Evolutionary conservation across 768 basidiomycete genomes (phyloP).

Genomic region (Mycena pura): DNA sequence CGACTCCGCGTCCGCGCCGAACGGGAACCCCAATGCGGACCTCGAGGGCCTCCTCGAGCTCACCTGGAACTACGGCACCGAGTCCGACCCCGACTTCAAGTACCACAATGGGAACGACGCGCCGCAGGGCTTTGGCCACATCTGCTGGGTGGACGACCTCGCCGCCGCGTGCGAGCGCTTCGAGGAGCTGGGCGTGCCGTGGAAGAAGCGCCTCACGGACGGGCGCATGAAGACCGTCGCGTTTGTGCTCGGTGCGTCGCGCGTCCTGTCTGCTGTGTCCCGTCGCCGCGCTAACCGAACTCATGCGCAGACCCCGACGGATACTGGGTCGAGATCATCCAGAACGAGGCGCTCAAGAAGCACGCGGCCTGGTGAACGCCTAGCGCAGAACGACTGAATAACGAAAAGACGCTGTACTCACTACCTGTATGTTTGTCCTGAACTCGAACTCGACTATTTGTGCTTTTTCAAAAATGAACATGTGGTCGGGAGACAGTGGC

Average conservation of each 20-base stretch:
- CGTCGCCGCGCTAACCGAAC: too few relatives aligned
- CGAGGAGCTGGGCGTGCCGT: conserved; percentile 79
- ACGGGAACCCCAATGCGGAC: conserved; percentile 47
- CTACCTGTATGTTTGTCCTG: too few relatives aligned
- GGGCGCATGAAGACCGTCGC: conserved; percentile 88
- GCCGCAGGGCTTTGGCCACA: conserved; percentile 88
- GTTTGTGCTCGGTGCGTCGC: conserved; percentile 66
- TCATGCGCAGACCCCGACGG: conserved; percentile 67
- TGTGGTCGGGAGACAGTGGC: too few relatives aligned
- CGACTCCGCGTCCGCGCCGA: too few relatives aligned
- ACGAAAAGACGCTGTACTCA: too few relatives aligned
- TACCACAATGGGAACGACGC: conserved; percentile 91
- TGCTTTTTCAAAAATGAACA: too few relatives aligned
- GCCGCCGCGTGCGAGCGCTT: conserved; percentile 85
- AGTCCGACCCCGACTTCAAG: conserved; percentile 74
- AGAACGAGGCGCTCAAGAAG: conserved; percentile 22
- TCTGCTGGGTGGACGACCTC: conserved; percentile 85
- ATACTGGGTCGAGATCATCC: conserved; percentile 42
- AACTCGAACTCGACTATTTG: too few relatives aligned
- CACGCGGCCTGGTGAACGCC: not conserved
- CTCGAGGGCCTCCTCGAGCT: conserved; percentile 72
- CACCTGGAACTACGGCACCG: conserved; percentile 91
- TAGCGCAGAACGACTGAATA: too few relatives aligned
- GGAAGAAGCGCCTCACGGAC: conserved; percentile 87
- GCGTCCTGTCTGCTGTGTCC: not conserved